These are phyloP conservation scores for Pelargonium nanum DNA, from an alignment of 345 rosid genomes.

Conservation along the genomic window DNA sequence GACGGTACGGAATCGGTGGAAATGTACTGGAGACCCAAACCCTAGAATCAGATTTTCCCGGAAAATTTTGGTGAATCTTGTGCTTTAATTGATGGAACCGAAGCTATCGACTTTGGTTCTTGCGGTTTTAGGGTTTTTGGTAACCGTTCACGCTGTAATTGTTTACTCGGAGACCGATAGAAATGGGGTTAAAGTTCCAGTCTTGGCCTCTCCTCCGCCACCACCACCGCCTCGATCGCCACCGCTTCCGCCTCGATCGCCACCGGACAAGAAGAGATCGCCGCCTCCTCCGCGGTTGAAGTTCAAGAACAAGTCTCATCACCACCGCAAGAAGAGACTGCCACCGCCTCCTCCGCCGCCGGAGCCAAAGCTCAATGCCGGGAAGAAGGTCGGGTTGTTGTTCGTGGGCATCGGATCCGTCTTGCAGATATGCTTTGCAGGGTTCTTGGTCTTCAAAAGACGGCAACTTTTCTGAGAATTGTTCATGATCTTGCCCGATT, in stretches of 20 bases:
- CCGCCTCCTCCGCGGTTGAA: not conserved
- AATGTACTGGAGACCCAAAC: not conserved
- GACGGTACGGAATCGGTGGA: not conserved
- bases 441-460: not conserved
- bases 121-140: not conserved
- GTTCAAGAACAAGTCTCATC: slow-evolving; percentile 3
- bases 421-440: not conserved
- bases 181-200: not conserved
- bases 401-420: not conserved
- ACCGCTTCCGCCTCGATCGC: not conserved
- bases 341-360: not conserved
- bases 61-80: not conserved
- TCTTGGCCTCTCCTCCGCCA: not conserved
- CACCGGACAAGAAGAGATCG: not conserved
- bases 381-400: not conserved
- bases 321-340: not conserved
- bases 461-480: not conserved
- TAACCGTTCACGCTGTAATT: not conserved
- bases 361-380: not conserved
- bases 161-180: not conserved
- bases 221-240: not conserved
- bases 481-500: no score
- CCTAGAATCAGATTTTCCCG: not conserved
- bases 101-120: not conserved
- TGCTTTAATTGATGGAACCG: not conserved